phyloP scores from a whole-genome alignment of 148 eudicot species.

The Polygonum aviculare region DNA sequence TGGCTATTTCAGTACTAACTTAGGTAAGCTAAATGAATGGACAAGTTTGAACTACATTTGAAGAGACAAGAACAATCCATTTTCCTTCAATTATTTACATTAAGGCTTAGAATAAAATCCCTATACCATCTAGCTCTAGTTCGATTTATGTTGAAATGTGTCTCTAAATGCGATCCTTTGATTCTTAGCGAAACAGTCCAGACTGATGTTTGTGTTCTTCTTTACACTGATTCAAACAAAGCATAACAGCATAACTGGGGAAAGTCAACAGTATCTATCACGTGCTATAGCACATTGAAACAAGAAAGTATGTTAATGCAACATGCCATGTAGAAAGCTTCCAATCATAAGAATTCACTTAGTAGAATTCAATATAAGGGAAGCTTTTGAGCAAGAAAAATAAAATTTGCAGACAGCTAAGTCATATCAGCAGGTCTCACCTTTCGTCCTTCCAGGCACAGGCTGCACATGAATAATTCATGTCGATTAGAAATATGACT shows the following conservation, averaged over 20 bases:
- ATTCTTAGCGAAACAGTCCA: neutral
- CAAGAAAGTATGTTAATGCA: no score
- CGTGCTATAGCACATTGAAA: no score
- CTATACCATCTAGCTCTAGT: neutral
- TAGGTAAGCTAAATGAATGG: neutral
- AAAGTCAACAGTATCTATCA: no score
- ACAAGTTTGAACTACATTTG: neutral
- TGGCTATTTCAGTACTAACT: neutral
- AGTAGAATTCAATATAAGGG: neutral
- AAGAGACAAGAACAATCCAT: neutral
- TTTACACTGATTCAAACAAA: no score
- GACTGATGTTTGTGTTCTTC: neutral
- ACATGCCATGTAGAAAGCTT: neutral
- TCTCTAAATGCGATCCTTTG: neutral
- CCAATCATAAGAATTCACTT: neutral
- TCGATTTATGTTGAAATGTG: neutral
- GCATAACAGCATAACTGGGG: no score
- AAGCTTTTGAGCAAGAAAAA: neutral
- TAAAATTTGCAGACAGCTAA: neutral
- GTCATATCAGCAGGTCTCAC: slow-evolving; percentile 16
- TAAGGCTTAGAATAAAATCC: neutral
- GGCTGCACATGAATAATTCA: slow-evolving; percentile 66
- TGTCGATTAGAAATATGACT: slow-evolving; percentile 75
- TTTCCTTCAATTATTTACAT: neutral
- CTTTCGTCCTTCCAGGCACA: slow-evolving; percentile 79